A percentile compares a stretch with the other conserved stretches of the same genome.
These are phyloP conservation scores for Chlorophyllum brunneum DNA, from an alignment of 768 basidiomycete genomes.

Conservation along the genomic window DNA sequence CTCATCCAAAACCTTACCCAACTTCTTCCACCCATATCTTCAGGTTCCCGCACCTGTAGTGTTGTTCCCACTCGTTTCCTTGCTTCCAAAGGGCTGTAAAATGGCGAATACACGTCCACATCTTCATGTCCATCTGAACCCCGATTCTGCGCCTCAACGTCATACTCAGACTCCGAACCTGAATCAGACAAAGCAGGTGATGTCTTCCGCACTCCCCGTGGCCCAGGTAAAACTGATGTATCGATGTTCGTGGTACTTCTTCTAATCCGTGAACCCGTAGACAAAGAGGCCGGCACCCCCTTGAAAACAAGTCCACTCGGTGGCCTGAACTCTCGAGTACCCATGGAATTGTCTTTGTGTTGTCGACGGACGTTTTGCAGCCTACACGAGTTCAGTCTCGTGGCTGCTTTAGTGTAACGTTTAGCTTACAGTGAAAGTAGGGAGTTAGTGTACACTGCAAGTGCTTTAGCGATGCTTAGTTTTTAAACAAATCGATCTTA, in stretches of 20 bases:
- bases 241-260: too few species aligned
- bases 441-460: slow-evolving; percentile 19
- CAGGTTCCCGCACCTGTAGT: background rate
- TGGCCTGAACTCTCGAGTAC: background rate
- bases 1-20: background rate
- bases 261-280: too few species aligned
- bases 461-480: background rate
- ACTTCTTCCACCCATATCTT: background rate
- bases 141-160: too few species aligned
- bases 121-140: background rate
- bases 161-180: too few species aligned
- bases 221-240: too few species aligned
- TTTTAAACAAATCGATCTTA: slow-evolving; percentile 13
- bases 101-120: background rate
- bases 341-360: background rate
- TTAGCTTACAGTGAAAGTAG: slow-evolving; percentile 16
- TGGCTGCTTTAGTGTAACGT: background rate
- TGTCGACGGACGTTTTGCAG: background rate
- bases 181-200: too few species aligned
- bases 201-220: too few species aligned
- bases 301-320: background rate
- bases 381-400: background rate
- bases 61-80: background rate
- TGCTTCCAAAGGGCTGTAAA: background rate
- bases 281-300: background rate